Evolutionary conservation across 1,284 basidiomycete genomes (phyloP), one percentile per base, ranked within the genome.

Genomic region (Coniferiporia weirii): DNA sequence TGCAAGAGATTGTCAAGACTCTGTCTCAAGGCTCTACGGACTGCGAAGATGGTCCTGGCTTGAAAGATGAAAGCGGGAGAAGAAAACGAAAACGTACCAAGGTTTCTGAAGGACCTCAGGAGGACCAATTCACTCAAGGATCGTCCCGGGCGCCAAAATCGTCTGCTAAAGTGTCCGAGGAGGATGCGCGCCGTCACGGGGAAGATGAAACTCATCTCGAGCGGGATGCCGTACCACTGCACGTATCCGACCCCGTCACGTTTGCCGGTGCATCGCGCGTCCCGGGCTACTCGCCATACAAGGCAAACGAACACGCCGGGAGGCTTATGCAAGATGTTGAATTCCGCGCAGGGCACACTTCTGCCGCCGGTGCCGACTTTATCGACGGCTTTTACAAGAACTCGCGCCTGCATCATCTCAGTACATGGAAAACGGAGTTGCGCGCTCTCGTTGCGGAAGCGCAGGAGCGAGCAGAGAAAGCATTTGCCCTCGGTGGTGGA

Each of bases 371-470:
- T 20, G 82, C 89, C 0, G 89, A 87, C 63, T 99, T 97, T 69
- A 88, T 98, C 59, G 86, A 92, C 59, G 87, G 83, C 1, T 99
- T 89, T 69, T 98, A 95, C 74, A 87, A 89, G 70, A 90, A 97
- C 69, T 95, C 92, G 2, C 83, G 96, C 17, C 75, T 99, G 27
- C 96, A 99, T 66, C 90, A 96, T 68, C 75, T 99, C 15, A 89
- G 92, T 15, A 90, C 85, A 0, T 97, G 93, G 93, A 99, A 99
- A 71, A 82, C 90, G 0, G 93, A 97, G 67, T 78, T 98, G 48
- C 87, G 87, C 67, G 78, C 80, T 15, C 81, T 98, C 13, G 91
- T 98, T 3, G 78, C 83, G 32, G 84, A 91, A 70, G 92, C 89
- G 0, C 89, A 87, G 67, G 84, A 83, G 66, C 81, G 79, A 34